phyloP scores from a whole-genome alignment of 331 rosid genomes.

The Stylosanthes scabra region DNA sequence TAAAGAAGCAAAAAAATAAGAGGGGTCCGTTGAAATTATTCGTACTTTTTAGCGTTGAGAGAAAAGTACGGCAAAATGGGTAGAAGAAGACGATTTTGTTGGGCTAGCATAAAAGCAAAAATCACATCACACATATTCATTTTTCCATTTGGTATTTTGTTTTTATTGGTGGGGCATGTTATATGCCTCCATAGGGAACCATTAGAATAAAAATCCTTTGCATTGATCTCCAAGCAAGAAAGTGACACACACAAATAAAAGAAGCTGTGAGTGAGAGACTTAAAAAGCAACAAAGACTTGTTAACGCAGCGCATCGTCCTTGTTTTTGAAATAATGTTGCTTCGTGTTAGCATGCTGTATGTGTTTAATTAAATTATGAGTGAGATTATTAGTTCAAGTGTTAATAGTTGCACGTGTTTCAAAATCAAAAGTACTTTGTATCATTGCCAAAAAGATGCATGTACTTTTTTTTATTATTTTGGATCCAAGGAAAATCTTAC shows the following conservation, averaged over 20 bases:
- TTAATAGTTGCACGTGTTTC: slow-evolving; percentile 32
- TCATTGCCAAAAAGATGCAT: too few species aligned
- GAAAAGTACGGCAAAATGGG: slow-evolving; percentile 37
- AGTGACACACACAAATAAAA: slow-evolving; percentile 21
- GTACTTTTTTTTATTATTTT: neutral
- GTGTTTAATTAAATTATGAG: slow-evolving; percentile 25
- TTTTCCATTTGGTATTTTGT: neutral
- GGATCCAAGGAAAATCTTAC: neutral
- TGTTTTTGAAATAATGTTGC: slow-evolving; percentile 25
- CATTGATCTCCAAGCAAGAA: slow-evolving; percentile 51
- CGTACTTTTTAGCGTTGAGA: slow-evolving; percentile 21
- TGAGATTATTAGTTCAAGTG: neutral
- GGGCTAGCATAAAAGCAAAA: slow-evolving; percentile 41
- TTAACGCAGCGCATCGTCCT: slow-evolving; percentile 33
- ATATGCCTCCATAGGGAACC: slow-evolving; percentile 68
- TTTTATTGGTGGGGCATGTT: slow-evolving; percentile 55
- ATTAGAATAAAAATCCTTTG: slow-evolving; percentile 65
- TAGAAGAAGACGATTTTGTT: slow-evolving; percentile 32
- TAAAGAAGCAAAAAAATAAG: neutral
- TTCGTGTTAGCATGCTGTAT: slow-evolving; percentile 31
- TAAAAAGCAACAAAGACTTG: slow-evolving; percentile 30
- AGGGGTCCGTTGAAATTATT: slow-evolving; percentile 49
- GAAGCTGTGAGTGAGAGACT: slow-evolving; percentile 14
- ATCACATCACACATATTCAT: slow-evolving; percentile 18
- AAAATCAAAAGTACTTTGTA: too few species aligned